Evolutionary conservation across 805 yeast species (phyloP), one percentile per base, ranked within the genome.

Genomic region (Hanseniaspora jakobsenii): DNA sequence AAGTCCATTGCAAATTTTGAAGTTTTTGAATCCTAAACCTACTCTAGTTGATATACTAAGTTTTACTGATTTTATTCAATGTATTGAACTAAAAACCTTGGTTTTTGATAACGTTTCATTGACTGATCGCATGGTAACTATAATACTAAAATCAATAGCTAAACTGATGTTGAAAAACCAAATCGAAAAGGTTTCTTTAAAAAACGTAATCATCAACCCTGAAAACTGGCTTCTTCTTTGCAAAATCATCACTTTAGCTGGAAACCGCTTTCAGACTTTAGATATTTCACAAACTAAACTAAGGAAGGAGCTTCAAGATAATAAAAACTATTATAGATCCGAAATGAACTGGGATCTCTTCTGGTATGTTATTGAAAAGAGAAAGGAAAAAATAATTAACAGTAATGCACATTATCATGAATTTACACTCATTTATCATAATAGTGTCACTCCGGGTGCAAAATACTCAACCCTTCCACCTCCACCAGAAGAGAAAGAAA

Each of bases 21-120:
- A 80, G 54, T 66, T 89, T 48, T 65, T 82, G 54, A 87, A 87
- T 55, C 93, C 95, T n/a, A 69, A 75, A 42, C 97, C 97, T 1
- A 82, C 95, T 0, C 64, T 84, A 65, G 78, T 89, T 51, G 97
- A 87, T 62, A 72, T 87, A 19, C 73, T 83, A 49, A 78, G 95
- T 3, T 84, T 89, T 60, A 75, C 93, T 10, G 97, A 87, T 61
- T 89, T 87, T 54, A 67, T 86, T 34, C 66, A 94, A 32, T 78
- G 86, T 47, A 91, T 89, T 0, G 43, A 45, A 8, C 72, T 87
- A 26, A 72, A 77, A 36, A 75, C 79, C 49, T 63, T 89, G 3
- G 70, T 81, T 0, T 69, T 89, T 47, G 96, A 87, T 62, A 89
- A 91, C 31, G 86, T 82, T 16, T 63, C 72, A 5, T 61, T 89